Evolutionary conservation across 1,284 basidiomycete species (phyloP), one percentile per base, ranked within the genome.

Genomic region (Prillingera fragicola): DNA sequence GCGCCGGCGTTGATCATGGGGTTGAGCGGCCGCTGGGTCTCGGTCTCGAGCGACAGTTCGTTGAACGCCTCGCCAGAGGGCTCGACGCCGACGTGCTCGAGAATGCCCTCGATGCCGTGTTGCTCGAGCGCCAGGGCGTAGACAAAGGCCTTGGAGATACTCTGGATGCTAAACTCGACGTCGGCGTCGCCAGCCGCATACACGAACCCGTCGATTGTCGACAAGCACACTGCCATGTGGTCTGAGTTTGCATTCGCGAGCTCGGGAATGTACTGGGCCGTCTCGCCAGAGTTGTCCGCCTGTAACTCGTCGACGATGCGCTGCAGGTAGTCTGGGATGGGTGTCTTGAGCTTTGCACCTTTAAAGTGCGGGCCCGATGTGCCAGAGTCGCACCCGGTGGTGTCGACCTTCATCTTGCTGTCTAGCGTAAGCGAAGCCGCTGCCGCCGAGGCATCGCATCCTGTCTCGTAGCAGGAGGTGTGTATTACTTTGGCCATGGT

Each of bases 1-100:
- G 50, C 50, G 32, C 50, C 50, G 22, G 50, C 50, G 46, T 52
- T 52, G 46, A 52, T 52, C 40, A 52, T 42, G 2, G 50, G 46
- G 43, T 52, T 52, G 24, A 40, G 28, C 19, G 50, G 50, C 17
- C 43, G 47, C 18, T 40, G 21, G 0, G 50, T 52, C 8, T 41
- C 40, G 28, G 27, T 10, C 26, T 52, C 46, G 34, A 52, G 50
- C 2, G 28, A 34, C 12, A 52, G 43, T 14, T 52, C 37, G 38
- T 52, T 52, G 43, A 52, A 52, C 18, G 50, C 41, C 25, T 52
- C 50, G 7, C 50, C 50, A 3, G 43, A 45, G 3, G 50, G 50
- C 46, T 52, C 50, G 40, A 48, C 50, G 17, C 43, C 45, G 5
- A 52, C 34, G 2, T 26, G 28, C 28, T 24, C 33, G 13, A 26